These are phyloP conservation scores for Rhodocollybia butyracea DNA, from an alignment of 768 basidiomycete genomes.

Conservation along the genomic window DNA sequence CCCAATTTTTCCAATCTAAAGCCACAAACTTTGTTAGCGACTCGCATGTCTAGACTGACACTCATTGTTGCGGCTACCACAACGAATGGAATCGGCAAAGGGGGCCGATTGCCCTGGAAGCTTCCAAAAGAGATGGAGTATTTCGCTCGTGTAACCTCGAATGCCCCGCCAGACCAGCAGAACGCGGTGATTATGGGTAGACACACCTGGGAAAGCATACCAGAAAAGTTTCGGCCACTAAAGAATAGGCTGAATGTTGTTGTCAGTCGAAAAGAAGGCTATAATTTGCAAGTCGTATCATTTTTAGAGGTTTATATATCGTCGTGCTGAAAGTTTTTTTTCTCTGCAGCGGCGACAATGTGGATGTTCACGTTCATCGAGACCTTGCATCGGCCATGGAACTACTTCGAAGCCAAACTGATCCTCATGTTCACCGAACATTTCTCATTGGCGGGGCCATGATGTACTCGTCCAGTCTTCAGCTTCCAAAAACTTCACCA, in stretches of 20 bases:
- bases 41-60: constrained; percentile 64
- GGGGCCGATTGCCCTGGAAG: constrained; percentile 81
- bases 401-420: constrained; percentile 19
- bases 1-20: too few relatives aligned
- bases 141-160: constrained; percentile 78
- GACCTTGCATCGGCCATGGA: constrained; percentile 42
- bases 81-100: constrained; percentile 82
- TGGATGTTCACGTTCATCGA: constrained; percentile 29
- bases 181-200: constrained; percentile 95
- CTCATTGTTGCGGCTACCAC: constrained; percentile 92
- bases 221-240: constrained; percentile 78
- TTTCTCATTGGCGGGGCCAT: constrained; percentile 95
- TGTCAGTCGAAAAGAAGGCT: constrained; percentile 44
- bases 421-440: constrained; percentile 43
- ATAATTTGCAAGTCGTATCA: constrained; percentile 15
- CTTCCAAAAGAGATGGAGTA: constrained; percentile 88
- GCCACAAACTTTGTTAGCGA: background rate
- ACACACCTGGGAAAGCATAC: constrained; percentile 98
- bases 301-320: background rate
- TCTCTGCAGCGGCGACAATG: background rate
- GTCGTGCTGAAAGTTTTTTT: background rate
- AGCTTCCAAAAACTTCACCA: constrained; percentile 28
- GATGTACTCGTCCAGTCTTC: constrained; percentile 71
- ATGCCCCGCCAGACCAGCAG: constrained; percentile 45
- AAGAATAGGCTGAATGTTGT: constrained; percentile 75